Base-by-base conservation (phyloP, 768 basidiomycete genomes). In the Clitopilus passeckerianus region DNA sequence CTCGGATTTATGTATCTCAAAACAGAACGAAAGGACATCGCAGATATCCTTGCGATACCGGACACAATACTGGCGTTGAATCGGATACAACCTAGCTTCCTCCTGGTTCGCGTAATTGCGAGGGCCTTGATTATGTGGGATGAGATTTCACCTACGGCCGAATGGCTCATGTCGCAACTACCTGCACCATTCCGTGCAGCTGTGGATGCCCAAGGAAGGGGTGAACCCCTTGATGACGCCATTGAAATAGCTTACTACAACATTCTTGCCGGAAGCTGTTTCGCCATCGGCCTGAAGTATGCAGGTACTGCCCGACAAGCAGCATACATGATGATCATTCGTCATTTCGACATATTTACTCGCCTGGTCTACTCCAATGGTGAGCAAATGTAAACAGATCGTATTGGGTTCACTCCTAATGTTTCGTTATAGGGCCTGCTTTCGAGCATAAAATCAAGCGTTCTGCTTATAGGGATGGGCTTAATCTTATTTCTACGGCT, bases 221-320 rank as follows among this genome's bases (percentile, higher is more conserved):
- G 80, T 23, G 81, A 80, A 63, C 67, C 69, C 7, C 72, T 85
- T 14, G 85, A 90, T 58, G 87, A 91, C 59, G 83, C 89, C 14
- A 80, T 88, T 63, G 94, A 98, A 67, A 71, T 97, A 57, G 96
- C 95, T 0, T 92, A 95, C 72, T 92, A 91, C 73, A 90, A 96
- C 68, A 90, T 98, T 61, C 73, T 96, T 34, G 87, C 95, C 1
- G 96, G 93, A 1, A 89, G 88, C 59, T 98, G 95, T 72, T 95
- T 98, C 63, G 92, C 86, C 1, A 81, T 98, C 37, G 95, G 89
- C 9, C 75, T 99, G 60, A 98, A 96, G 70, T 97, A 86, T 65
- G 96, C 96, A 3, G 96, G 97, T 5, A 96, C 94, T 1, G 95
- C 95, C 0, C 81, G 90, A 18, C 90, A 94, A 60, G 88, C 94